phyloP scores from a whole-genome alignment of 768 basidiomycete genomes.

The Leucocoprinus birnbaumii region DNA sequence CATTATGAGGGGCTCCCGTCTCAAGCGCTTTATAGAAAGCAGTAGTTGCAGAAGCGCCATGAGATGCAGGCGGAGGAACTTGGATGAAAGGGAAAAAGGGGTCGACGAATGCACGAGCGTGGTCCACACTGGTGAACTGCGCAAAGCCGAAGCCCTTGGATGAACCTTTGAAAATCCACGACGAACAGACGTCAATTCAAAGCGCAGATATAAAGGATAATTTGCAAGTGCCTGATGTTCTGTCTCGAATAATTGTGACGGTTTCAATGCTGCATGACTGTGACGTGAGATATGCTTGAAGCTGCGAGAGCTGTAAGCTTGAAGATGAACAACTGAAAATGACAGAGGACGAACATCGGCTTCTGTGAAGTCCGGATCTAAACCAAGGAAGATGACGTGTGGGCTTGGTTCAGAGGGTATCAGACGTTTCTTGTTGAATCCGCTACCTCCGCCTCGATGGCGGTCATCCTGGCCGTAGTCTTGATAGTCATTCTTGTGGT shows the following conservation, averaged over 20 bases:
- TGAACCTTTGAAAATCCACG: conserved; percentile 74
- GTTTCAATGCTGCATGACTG: conserved; percentile 78
- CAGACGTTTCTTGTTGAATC: conserved; percentile 70
- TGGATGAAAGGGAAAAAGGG: conserved; percentile 88
- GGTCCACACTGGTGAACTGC: conserved; percentile 83
- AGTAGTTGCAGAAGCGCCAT: conserved; percentile 74
- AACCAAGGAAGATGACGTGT: conserved; percentile 93
- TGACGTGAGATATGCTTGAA: conserved; percentile 73
- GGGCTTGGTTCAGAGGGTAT: conserved; percentile 83
- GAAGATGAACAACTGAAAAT: conserved; percentile 23
- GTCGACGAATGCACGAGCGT: conserved; percentile 88
- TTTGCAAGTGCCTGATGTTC: conserved; percentile 92
- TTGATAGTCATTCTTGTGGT: conserved; percentile 37
- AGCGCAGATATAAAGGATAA: conserved; percentile 68
- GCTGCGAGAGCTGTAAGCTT: conserved; percentile 39
- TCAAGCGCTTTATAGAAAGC: conserved; percentile 76
- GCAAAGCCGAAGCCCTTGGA: conserved; percentile 98
- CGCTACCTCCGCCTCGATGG: conserved; percentile 36
- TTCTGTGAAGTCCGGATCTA: conserved; percentile 91
- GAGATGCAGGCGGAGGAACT: conserved; percentile 88
- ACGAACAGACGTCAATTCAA: conserved; percentile 69
- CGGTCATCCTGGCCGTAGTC: conserved; percentile 52
- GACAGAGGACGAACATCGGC: conserved; percentile 69
- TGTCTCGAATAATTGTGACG: conserved; percentile 95
- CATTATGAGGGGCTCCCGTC: conserved; percentile 66